Percentiles rank a stretch among this genome's conserved stretches.
phyloP scores from a whole-genome alignment of 2,329 filamentous ascomycete species.

The Ascochyta viciae-villosae region DNA sequence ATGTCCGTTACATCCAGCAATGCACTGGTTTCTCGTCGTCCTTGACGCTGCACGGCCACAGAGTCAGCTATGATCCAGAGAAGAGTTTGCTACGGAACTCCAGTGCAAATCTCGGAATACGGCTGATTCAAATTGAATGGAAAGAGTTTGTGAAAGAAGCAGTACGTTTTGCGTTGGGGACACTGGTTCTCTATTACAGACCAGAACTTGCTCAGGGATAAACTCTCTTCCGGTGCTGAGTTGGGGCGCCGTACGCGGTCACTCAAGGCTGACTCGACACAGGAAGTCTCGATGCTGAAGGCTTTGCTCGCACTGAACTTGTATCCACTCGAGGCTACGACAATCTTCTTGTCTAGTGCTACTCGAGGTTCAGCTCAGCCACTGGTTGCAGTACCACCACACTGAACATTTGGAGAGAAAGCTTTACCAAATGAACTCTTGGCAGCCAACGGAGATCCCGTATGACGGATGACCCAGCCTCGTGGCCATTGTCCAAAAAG shows the following conservation, averaged over 20 bases:
- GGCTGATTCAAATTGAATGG: no score
- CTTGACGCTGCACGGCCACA: no score
- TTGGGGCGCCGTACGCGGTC: not conserved
- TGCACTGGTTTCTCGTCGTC: no score
- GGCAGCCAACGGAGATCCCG: not conserved
- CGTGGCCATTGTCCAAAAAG: conserved; percentile 6
- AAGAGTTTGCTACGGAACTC: no score
- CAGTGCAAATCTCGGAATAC: no score
- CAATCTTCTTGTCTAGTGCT: not conserved
- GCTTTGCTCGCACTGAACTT: not conserved
- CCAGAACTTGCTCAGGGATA: not conserved
- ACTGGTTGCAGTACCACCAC: conserved; percentile 4
- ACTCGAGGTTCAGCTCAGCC: conserved; percentile 5
- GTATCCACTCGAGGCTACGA: not conserved
- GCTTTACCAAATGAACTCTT: not conserved
- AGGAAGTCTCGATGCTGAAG: not conserved
- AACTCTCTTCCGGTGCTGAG: not conserved
- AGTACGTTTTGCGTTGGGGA: not conserved
- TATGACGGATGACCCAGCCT: not conserved
- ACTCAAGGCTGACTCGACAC: not conserved
- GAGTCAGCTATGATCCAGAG: no score
- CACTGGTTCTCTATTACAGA: not conserved
- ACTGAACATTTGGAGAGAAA: not conserved
- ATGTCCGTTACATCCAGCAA: no score
- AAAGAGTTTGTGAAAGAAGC: no score